Conservation (phyloP, 768 basidiomycete genomes). For the Boletellus emodensis region DNA sequence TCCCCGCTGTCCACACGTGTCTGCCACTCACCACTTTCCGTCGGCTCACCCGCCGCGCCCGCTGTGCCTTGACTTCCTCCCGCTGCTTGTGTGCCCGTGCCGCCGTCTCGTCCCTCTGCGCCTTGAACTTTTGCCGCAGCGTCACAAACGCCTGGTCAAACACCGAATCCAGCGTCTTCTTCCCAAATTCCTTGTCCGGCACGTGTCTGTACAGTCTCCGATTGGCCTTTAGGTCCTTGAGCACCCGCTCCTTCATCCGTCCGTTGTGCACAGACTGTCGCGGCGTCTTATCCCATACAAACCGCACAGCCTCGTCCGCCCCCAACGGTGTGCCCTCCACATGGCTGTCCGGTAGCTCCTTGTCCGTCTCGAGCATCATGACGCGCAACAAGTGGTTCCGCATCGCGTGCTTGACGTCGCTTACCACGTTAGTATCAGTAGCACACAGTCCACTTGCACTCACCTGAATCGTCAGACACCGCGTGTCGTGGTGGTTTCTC, state of each 20-base stretch:
- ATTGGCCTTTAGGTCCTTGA: slow-evolving; percentile 56
- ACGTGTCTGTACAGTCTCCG: slow-evolving; percentile 60
- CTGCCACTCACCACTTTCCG: slow-evolving; percentile 54
- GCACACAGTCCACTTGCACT: background rate
- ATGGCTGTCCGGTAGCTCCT: slow-evolving; percentile 59
- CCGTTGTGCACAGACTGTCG: slow-evolving; percentile 73
- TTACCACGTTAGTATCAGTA: slow-evolving; percentile 2
- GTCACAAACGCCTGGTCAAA: slow-evolving; percentile 74
- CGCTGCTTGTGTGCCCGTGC: slow-evolving; percentile 45
- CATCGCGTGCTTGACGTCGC: slow-evolving; percentile 56
- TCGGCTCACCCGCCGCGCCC: slow-evolving; percentile 55
- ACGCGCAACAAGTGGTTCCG: slow-evolving; percentile 57
- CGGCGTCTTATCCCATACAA: slow-evolving; percentile 76
- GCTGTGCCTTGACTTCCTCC: slow-evolving; percentile 61
- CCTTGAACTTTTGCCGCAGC: slow-evolving; percentile 61
- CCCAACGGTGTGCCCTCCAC: slow-evolving; percentile 47
- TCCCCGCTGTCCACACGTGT: background rate
- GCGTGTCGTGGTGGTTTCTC: slow-evolving; percentile 57
- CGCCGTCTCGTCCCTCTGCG: slow-evolving; percentile 47
- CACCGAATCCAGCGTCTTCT: slow-evolving; percentile 53
- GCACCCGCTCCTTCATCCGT: slow-evolving; percentile 62
- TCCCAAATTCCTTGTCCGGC: slow-evolving; percentile 59
- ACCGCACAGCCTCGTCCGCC: slow-evolving; percentile 57
- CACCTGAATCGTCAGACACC: slow-evolving; percentile 68
- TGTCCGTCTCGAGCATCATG: slow-evolving; percentile 56